Conservation (phyloP, 371 early-diverging fungal genomes). For the Synchytrium microbalum region DNA sequence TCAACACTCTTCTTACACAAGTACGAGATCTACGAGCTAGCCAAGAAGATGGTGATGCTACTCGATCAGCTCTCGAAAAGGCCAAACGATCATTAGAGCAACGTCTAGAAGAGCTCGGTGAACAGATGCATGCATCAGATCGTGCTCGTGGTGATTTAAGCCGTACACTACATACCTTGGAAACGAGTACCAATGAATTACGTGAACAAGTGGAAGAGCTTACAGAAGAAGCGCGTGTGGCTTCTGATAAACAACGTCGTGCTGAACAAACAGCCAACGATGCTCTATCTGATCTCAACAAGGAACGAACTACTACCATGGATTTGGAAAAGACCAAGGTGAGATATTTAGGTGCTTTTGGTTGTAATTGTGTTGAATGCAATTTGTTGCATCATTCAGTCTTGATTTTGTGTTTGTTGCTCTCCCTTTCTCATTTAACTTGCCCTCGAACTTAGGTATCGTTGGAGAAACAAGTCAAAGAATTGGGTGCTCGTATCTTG, state of each 20-base stretch:
- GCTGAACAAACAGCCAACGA: constrained; percentile 48
- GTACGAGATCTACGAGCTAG: constrained; percentile 43
- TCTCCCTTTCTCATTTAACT: constrained; percentile 10
- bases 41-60: constrained; percentile 59
- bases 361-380: neutral
- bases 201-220: constrained; percentile 65
- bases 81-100: constrained; percentile 58
- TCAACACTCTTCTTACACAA: constrained; percentile 35
- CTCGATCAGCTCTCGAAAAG: constrained; percentile 50
- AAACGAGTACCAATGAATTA: constrained; percentile 47
- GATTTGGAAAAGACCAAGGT: constrained; percentile 57
- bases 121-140: constrained; percentile 53
- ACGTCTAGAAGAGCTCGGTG: constrained; percentile 63
- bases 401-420: neutral
- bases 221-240: constrained; percentile 42
- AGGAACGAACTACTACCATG: constrained; percentile 53
- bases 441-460: constrained; percentile 23
- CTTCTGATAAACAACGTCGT: constrained; percentile 53
- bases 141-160: constrained; percentile 55
- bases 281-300: constrained; percentile 52
- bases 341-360: no score
- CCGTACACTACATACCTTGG: constrained; percentile 43
- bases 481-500: constrained; percentile 58
- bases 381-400: neutral
- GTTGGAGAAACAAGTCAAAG: constrained; percentile 73